phyloP scores from a whole-genome alignment of 768 basidiomycete species.

The Calocybe indica region DNA sequence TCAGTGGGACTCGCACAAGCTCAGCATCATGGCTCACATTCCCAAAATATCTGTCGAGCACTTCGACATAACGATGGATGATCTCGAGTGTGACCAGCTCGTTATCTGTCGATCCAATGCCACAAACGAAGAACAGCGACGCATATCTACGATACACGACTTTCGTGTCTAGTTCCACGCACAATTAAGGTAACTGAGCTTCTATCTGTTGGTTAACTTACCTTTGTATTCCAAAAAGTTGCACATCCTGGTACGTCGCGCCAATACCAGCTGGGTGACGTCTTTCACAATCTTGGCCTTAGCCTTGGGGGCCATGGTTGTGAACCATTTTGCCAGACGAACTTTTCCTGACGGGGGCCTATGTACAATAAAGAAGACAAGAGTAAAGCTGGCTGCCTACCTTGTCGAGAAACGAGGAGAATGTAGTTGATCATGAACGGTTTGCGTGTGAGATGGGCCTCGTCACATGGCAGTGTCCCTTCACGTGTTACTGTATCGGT shows the following conservation, averaged over 20 bases:
- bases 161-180: conserved; percentile 65
- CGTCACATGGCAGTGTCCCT: no score
- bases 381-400: conserved; percentile 27
- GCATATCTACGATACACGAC: conserved; percentile 95
- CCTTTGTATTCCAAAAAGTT: conserved; percentile 99
- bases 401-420: conserved; percentile 96
- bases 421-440: conserved; percentile 88
- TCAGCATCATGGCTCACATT: conserved; percentile 53
- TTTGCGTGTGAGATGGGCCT: no score
- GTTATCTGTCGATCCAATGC: conserved; percentile 80
- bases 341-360: conserved; percentile 69
- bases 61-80: conserved; percentile 91
- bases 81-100: conserved; percentile 90
- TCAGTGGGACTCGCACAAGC: neutral
- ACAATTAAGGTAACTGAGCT: neutral
- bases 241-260: conserved; percentile 94
- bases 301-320: conserved; percentile 82
- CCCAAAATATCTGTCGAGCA: conserved; percentile 87
- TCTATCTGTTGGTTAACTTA: conserved; percentile 24
- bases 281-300: conserved; percentile 99
- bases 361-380: conserved; percentile 2
- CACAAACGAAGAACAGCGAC: conserved; percentile 91
- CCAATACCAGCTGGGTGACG: conserved; percentile 95
- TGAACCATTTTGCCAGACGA: conserved; percentile 97
- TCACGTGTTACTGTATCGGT: no score